Percentiles rank a stretch among this genome's conserved stretches.
phyloP scores from a whole-genome alignment of 164 flowering plant species.

The Cinnamomum chago region DNA sequence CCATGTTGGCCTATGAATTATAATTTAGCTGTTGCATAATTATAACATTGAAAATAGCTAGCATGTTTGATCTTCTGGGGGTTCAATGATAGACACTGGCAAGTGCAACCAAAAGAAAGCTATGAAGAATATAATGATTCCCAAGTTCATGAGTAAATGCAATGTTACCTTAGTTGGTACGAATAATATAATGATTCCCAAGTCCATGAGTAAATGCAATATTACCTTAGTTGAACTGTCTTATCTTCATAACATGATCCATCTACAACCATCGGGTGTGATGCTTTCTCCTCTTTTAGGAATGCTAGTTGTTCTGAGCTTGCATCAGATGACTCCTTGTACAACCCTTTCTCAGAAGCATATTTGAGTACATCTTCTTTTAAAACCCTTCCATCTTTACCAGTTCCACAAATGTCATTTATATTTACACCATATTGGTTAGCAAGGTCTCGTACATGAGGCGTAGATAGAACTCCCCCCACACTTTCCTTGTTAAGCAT shows the following conservation, averaged over 20 bases:
- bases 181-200: neutral
- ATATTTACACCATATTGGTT: constrained; percentile 64
- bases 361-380: constrained; percentile 73
- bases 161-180: neutral
- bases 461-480: constrained; percentile 62
- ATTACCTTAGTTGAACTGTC: constrained; percentile 65
- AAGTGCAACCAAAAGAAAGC: neutral
- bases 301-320: constrained; percentile 14
- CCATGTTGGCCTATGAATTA: neutral
- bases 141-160: neutral
- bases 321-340: constrained; percentile 28
- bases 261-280: constrained; percentile 7
- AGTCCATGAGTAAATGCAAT: neutral
- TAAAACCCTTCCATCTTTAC: constrained; percentile 76
- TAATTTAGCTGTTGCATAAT: neutral
- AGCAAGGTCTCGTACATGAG: constrained; percentile 76
- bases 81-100: neutral
- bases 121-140: neutral
- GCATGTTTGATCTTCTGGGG: neutral
- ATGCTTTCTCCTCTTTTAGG: constrained; percentile 22
- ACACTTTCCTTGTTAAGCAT: constrained; percentile 9
- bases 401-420: constrained; percentile 68
- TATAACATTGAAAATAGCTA: neutral
- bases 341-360: constrained; percentile 42
- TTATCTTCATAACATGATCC: constrained; percentile 41